These are phyloP conservation scores for Mucor circinelloides DNA, from an alignment of 371 early-diverging fungal species.

Conservation along the genomic window DNA sequence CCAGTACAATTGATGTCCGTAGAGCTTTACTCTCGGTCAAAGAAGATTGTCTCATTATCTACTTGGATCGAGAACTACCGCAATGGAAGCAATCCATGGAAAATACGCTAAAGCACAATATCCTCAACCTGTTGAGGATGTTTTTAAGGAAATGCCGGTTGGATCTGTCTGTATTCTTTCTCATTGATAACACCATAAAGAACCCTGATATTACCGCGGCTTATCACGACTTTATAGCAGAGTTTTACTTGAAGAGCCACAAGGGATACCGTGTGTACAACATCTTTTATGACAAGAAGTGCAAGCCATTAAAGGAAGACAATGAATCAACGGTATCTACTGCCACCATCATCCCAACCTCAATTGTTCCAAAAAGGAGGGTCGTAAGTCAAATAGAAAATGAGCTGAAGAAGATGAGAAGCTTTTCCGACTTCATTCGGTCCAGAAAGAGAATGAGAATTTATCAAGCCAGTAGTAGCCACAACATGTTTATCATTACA, in stretches of 20 bases:
- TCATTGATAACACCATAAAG: slow-evolving; percentile 3
- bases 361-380: not conserved
- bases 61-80: not conserved
- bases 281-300: slow-evolving; percentile 1
- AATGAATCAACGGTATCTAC: not conserved
- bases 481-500: not conserved
- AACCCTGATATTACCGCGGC: not conserved
- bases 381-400: not conserved
- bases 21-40: not conserved
- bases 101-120: not conserved
- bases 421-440: slow-evolving; percentile 1
- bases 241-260: not conserved
- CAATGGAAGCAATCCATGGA: not conserved
- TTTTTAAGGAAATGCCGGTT: not conserved
- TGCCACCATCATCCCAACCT: not conserved
- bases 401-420: slow-evolving; percentile 4
- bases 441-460: slow-evolving; percentile 1
- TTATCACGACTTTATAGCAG: not conserved
- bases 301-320: not conserved
- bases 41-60: not conserved
- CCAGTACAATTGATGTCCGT: not conserved
- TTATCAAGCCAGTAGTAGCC: slow-evolving; percentile 4
- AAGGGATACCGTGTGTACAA: not conserved
- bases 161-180: slow-evolving; percentile 1
- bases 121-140: not conserved